phyloP scores from a whole-genome alignment of 2,329 filamentous ascomycete species.

The Fusarium nurragi region DNA sequence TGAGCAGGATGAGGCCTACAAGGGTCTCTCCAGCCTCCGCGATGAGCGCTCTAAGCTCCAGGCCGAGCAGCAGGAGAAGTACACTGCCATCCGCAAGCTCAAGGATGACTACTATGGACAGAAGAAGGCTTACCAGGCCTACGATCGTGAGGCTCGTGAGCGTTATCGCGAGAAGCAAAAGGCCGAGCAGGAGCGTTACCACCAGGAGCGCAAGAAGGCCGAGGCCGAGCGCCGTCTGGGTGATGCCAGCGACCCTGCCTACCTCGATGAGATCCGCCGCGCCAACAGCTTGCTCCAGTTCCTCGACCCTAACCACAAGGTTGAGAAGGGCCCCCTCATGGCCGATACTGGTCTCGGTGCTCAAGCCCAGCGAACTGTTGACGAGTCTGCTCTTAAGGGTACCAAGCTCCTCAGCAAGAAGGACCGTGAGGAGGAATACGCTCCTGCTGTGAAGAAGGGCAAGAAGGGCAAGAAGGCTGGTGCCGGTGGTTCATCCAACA shows the following conservation, averaged over 20 bases:
- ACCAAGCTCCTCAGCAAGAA: conserved; percentile 86
- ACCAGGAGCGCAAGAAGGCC: conserved; percentile 78
- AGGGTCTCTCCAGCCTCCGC: conserved; percentile 83
- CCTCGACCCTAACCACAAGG: conserved; percentile 79
- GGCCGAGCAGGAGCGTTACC: conserved; percentile 79
- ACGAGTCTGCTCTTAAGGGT: conserved; percentile 86
- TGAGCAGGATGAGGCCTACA: conserved; percentile 90
- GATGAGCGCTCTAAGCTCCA: conserved; percentile 88
- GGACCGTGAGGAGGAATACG: conserved; percentile 86
- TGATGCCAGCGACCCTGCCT: conserved; percentile 86
- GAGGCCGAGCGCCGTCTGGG: conserved; percentile 79
- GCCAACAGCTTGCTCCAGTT: conserved; percentile 88
- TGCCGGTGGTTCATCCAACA: conserved; percentile 60
- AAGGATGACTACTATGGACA: conserved; percentile 89
- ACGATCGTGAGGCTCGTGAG: conserved; percentile 84
- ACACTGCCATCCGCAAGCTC: conserved; percentile 79
- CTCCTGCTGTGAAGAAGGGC: conserved; percentile 83
- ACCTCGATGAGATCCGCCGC: conserved; percentile 89
- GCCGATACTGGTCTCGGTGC: conserved; percentile 80
- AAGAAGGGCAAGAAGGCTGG: conserved; percentile 80
- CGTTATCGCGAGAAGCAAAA: conserved; percentile 79
- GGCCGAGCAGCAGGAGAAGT: conserved; percentile 88
- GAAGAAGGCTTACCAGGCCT: conserved; percentile 83
- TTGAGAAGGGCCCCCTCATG: conserved; percentile 73
- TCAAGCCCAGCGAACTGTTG: conserved; percentile 82